These are phyloP conservation scores for Coniosporium apollinis DNA, from an alignment of 495 filamentous ascomycete species.

Conservation along the genomic window DNA sequence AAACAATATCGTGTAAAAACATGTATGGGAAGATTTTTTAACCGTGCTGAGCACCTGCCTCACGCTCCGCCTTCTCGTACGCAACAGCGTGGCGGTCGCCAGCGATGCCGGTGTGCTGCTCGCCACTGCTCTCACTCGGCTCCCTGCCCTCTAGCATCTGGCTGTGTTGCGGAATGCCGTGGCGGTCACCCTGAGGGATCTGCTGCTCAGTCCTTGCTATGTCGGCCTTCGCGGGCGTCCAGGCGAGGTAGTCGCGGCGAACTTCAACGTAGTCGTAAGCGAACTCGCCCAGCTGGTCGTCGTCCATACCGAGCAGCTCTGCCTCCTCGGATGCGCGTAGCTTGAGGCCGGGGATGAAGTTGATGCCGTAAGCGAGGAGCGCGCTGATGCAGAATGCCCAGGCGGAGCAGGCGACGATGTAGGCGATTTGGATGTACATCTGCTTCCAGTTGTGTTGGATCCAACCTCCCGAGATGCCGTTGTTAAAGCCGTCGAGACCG, in stretches of 20 bases:
- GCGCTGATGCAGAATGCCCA: constrained; percentile 79
- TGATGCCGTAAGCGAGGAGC: constrained; percentile 68
- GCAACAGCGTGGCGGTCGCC: constrained; percentile 19
- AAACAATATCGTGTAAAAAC: not conserved
- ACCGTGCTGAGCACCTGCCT: constrained; percentile 5
- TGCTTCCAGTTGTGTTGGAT: constrained; percentile 77
- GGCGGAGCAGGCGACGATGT: constrained; percentile 53
- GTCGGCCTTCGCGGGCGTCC: constrained; percentile 71
- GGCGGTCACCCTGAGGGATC: constrained; percentile 50
- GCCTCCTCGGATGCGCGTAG: constrained; percentile 88
- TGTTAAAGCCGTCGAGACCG: constrained; percentile 86
- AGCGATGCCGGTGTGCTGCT: constrained; percentile 24
- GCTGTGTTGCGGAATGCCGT: constrained; percentile 67
- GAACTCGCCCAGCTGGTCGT: constrained; percentile 97
- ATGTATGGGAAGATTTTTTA: not conserved
- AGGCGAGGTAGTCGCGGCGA: constrained; percentile 88
- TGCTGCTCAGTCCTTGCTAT: constrained; percentile 43
- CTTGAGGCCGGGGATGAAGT: constrained; percentile 75
- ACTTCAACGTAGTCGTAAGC: constrained; percentile 99
- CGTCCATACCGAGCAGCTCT: constrained; percentile 96
- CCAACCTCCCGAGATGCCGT: constrained; percentile 61
- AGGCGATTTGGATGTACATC: constrained; percentile 84
- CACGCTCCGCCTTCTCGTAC: constrained; percentile 14
- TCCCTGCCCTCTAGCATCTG: constrained; percentile 50
- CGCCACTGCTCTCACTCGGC: constrained; percentile 31